phyloP scores from a whole-genome alignment of 768 basidiomycete species.

The Wakefieldia striispora region DNA sequence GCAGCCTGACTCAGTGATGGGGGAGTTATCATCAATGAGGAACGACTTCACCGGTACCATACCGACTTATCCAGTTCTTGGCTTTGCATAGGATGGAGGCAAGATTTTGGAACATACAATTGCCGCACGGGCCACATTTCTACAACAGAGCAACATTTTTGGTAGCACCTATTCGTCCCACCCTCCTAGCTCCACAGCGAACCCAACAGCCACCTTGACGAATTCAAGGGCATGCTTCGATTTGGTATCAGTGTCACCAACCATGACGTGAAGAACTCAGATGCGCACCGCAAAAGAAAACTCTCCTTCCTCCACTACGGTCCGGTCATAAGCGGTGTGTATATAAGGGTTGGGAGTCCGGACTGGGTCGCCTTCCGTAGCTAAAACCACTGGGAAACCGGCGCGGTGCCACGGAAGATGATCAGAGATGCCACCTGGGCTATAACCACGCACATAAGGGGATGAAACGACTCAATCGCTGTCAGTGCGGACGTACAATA shows the following conservation, averaged over 20 bases:
- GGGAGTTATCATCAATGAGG: no score
- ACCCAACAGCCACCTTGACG: conserved; percentile 57
- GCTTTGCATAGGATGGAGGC: no score
- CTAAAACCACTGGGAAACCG: conserved; percentile 41
- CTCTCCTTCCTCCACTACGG: conserved; percentile 33
- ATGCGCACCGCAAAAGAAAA: conserved; percentile 38
- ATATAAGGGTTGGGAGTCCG: conserved; percentile 41
- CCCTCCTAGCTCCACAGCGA: conserved; percentile 48
- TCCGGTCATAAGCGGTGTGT: conserved; percentile 33
- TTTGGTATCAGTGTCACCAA: neutral
- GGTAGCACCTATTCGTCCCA: conserved; percentile 1
- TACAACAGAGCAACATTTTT: no score
- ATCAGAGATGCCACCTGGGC: conserved; percentile 42
- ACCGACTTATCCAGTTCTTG: no score
- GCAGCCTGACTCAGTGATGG: neutral
- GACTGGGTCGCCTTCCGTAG: conserved; percentile 43
- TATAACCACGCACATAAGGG: neutral
- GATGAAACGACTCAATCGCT: no score
- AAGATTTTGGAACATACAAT: no score
- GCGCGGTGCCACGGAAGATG: conserved; percentile 46
- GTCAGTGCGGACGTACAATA: conserved; percentile 29
- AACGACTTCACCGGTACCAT: no score
- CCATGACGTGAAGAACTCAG: neutral
- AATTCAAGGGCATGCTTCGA: conserved; percentile 53
- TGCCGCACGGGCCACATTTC: no score